phyloP scores from a whole-genome alignment of 768 basidiomycete genomes.

The Kwoniella bestiolae region DNA sequence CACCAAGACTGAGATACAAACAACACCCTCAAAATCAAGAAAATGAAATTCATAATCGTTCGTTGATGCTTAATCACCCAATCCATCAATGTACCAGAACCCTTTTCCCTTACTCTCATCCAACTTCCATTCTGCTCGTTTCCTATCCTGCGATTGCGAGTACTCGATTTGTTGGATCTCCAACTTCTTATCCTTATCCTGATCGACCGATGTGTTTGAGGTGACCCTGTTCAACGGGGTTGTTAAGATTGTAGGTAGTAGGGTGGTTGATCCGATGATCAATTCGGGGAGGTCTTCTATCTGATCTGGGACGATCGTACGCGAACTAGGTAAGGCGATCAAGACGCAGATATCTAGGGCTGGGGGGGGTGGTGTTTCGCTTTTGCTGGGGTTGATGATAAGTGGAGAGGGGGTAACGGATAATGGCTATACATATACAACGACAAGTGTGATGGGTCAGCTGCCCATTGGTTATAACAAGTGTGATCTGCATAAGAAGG shows the following conservation, averaged over 20 bases:
- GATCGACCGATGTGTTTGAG: neutral
- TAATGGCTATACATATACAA: conserved; percentile 12
- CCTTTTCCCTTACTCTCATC: conserved; percentile 3
- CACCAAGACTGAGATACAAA: neutral
- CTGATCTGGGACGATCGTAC: neutral
- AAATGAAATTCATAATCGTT: too few relatives aligned
- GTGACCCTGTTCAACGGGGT: neutral
- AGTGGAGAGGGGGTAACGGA: conserved; percentile 3
- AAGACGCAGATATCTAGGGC: conserved; percentile 19
- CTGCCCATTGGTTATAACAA: too few relatives aligned
- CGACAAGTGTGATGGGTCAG: too few relatives aligned
- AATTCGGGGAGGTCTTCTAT: conserved; percentile 20
- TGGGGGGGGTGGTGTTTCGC: neutral
- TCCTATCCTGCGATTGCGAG: conserved; percentile 1
- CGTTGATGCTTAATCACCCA: neutral
- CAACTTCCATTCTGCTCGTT: conserved; percentile 12
- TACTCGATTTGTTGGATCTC: conserved; percentile 20
- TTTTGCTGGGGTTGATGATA: neutral
- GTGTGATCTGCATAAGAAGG: too few relatives aligned
- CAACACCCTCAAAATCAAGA: neutral
- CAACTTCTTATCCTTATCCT: neutral
- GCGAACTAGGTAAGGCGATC: conserved; percentile 18
- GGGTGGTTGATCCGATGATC: conserved; percentile 15
- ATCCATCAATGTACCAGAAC: conserved; percentile 23
- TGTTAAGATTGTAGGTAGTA: conserved; percentile 9